These are phyloP conservation scores for Lactarius pseudohatsudake DNA, from an alignment of 768 basidiomycete genomes.

Conservation along the genomic window DNA sequence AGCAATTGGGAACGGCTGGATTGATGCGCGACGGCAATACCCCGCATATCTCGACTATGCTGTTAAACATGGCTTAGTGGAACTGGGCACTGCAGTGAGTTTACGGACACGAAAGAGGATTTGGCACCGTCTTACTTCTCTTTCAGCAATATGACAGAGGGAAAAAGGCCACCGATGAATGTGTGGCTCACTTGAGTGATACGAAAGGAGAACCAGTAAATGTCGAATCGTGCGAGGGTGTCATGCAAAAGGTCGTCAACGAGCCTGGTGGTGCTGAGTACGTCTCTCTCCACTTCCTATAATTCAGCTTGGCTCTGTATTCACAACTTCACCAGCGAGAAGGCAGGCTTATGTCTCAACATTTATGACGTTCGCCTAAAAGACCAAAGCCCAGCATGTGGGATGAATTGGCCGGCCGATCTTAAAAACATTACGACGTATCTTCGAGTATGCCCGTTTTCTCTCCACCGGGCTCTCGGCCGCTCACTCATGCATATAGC, in stretches of 20 bases:
- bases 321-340: slow-evolving; percentile 56
- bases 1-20: slow-evolving; percentile 99
- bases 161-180: slow-evolving; percentile 58
- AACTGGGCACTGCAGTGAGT: slow-evolving; percentile 64
- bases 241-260: slow-evolving; percentile 48
- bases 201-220: slow-evolving; percentile 56
- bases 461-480: neutral
- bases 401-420: slow-evolving; percentile 97
- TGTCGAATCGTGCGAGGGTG: slow-evolving; percentile 54
- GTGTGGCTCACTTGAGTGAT: slow-evolving; percentile 48
- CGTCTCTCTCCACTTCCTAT: neutral
- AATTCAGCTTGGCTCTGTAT: neutral
- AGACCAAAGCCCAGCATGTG: slow-evolving; percentile 84
- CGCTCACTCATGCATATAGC: slow-evolving; percentile 43
- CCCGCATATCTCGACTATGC: slow-evolving; percentile 86
- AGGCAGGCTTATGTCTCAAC: slow-evolving; percentile 75
- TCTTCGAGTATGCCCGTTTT: slow-evolving; percentile 61
- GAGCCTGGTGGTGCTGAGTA: slow-evolving; percentile 15
- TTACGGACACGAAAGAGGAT: neutral
- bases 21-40: slow-evolving; percentile 86
- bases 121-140: neutral
- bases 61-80: slow-evolving; percentile 74
- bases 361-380: slow-evolving; percentile 93
- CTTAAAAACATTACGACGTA: slow-evolving; percentile 72
- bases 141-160: slow-evolving; percentile 59